Evolutionary conservation across 2,329 filamentous ascomycete species (phyloP), one percentile per base, ranked within the genome.

Genomic region (Fusarium foetens): DNA sequence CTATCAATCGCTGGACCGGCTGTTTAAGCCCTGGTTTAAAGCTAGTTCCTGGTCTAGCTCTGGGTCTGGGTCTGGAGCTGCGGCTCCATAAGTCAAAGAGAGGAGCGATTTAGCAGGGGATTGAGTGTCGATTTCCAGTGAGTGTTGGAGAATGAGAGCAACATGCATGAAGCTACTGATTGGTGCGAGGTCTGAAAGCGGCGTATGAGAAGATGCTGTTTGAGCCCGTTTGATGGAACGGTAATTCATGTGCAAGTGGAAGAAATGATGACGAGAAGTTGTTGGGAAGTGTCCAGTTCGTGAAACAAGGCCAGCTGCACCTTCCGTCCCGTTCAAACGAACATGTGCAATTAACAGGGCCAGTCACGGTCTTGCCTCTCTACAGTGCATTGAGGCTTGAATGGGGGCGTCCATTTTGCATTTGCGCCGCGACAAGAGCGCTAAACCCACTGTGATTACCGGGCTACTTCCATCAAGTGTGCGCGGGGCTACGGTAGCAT

Each of bases 401-500:
- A 68, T 14, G 36, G 55, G 63, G 42, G 49, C 51, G 25, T 27
- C n/a, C 55, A 21, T 48, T 63, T 66, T 36, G 23, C 23, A 39
- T 53, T 53, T 53, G 33, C 39, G 12, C n/a, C 36, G 48, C 57
- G 48, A 42, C 25, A 58, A 58, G 58, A 51, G 52, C 71, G 60
- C 71, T 73, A 73, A 73, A 52, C 67, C 67, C 35, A 68, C 71
- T 71, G 66, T 43, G 55, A 67, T 48, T 43, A 46, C n/a, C 31
- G 57, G 63, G 31, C 36, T 39, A 67, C 54, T 49, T 57, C 46
- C 16, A 49, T 23, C 46, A 55, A 57, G 51, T 64, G 59, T 51
- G 29, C 73, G 68, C 63, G 66, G 71, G 58, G 67, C 71, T 57
- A 59, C 27, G 29, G 38, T 60, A 42, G 41, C 46, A 52, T 53